Evolutionary conservation across 306 rosid species (phyloP), one percentile per base, ranked within the genome.

Genomic region (Macrotyloma uniflorum): DNA sequence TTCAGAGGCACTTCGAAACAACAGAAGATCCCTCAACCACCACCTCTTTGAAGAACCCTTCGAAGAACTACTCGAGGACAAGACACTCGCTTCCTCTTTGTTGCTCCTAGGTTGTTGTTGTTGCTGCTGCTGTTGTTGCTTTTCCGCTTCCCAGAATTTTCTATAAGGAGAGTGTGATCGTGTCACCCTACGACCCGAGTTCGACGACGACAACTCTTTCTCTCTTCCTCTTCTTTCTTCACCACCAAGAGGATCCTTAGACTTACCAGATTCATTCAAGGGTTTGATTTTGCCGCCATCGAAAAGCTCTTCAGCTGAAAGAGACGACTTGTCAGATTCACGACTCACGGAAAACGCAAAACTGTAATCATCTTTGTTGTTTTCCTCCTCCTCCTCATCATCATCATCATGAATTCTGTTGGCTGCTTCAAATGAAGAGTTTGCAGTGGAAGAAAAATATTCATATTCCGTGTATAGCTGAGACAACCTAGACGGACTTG

Each of bases 1-100:
- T 85, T 95, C 99, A 0, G 99, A 95, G 18, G 96, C 96, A 72
- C 99, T 95, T 0, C 99, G 90, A 24, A 95, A 95, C 80, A 93
- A 62, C 22, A 93, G 59, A 2, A 93, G 82, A 45, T 95, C 97
- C 80, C 30, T 95, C 51, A 95, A 54, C 26, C 90, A 87, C 99
- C 99, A 95, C 58, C 86, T 93, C 55, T 46, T 93, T n/a, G n/a
- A n/a, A 1, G 90, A 77, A 61, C 53, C 85, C 87, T 86, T 90
- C 0, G 83, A 83, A 18, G 77, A 75, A 30, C 86, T n/a, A 23
- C 72, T 70, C 7, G 72, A 70, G 0, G 67, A 50, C 32, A 50
- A 28, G 26, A 74, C 46, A 18, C 6, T 61, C 1, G 69, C 5
- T 6, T 43, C 68, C 16, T 79, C 83, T 57, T 75, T 80, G 59